Percentiles rank a stretch among this genome's conserved stretches.
Evolutionary conservation across 768 basidiomycete genomes (phyloP).

Genomic region (Cyclocybe aegerita): DNA sequence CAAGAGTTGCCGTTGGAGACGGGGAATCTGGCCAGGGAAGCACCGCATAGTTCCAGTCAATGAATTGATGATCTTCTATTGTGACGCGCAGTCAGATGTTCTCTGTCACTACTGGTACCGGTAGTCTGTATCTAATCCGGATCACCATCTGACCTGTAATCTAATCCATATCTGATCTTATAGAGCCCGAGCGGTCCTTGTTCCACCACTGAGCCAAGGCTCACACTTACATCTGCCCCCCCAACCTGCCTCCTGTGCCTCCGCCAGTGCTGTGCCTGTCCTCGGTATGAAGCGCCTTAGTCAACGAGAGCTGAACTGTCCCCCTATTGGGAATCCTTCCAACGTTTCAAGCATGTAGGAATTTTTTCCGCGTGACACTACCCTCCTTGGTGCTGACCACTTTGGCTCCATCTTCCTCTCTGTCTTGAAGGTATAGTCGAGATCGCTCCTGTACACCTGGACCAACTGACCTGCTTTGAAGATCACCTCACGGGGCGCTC

Average conservation of each 20-base stretch:
- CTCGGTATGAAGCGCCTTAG: constrained; percentile 20
- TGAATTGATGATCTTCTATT: not conserved
- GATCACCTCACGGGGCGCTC: constrained; percentile 14
- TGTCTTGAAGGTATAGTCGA: constrained; percentile 10
- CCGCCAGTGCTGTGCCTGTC: constrained; percentile 18
- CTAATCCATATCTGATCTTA: not conserved
- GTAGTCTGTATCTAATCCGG: not conserved
- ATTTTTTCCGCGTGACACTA: constrained; percentile 4
- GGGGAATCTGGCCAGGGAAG: not conserved
- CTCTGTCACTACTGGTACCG: constrained; percentile 1
- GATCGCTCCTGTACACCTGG: constrained; percentile 12
- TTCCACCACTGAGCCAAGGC: not conserved
- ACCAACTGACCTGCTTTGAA: constrained; percentile 18
- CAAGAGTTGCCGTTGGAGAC: constrained; percentile 11
- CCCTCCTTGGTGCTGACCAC: constrained; percentile 12
- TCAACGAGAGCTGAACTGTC: constrained; percentile 10
- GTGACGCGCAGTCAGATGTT: no score
- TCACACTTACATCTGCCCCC: constrained; percentile 10
- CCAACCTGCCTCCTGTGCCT: constrained; percentile 11
- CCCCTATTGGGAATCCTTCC: constrained; percentile 7
- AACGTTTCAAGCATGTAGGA: constrained; percentile 13
- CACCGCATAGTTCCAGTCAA: not conserved
- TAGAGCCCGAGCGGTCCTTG: not conserved
- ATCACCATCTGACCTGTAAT: not conserved
- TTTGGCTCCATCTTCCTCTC: constrained; percentile 11